Conservation (phyloP, 805 yeast species). For the Candida saitoana region DNA sequence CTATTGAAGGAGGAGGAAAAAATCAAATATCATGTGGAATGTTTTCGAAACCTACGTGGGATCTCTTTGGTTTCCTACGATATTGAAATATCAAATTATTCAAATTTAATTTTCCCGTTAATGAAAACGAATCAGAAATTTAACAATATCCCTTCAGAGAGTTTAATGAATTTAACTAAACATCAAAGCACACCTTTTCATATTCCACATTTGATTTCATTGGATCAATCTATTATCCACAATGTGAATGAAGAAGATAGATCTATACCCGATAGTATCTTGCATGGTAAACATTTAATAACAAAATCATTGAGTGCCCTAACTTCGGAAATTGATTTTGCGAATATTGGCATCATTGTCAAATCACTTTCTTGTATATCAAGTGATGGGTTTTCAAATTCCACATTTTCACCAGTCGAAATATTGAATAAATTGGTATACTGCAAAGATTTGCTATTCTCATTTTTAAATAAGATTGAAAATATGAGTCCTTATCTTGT, state of each 20-base stretch:
- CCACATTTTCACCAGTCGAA: slow-evolving; percentile 4
- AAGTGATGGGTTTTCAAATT: slow-evolving; percentile 5
- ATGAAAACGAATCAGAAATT: background rate
- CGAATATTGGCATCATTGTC: background rate
- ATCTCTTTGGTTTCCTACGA: background rate
- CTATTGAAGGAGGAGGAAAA: background rate
- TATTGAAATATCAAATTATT: background rate
- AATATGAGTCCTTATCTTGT: slow-evolving; percentile 13
- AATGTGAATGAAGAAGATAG: background rate
- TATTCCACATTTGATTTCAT: background rate
- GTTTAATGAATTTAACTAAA: background rate
- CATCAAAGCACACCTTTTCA: background rate
- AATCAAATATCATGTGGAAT: background rate
- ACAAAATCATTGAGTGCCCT: background rate
- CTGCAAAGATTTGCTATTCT: slow-evolving; percentile 13
- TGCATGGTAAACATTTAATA: background rate
- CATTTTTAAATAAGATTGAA: slow-evolving; percentile 5
- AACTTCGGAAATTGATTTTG: background rate
- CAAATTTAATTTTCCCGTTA: background rate
- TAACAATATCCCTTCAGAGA: background rate
- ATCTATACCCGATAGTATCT: background rate
- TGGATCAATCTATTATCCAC: background rate
- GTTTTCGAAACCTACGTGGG: background rate
- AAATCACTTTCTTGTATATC: slow-evolving; percentile 9
- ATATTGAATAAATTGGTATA: slow-evolving; percentile 14